Evolutionary conservation across 495 filamentous ascomycete genomes (phyloP).

Genomic region (Darksidea phi): DNA sequence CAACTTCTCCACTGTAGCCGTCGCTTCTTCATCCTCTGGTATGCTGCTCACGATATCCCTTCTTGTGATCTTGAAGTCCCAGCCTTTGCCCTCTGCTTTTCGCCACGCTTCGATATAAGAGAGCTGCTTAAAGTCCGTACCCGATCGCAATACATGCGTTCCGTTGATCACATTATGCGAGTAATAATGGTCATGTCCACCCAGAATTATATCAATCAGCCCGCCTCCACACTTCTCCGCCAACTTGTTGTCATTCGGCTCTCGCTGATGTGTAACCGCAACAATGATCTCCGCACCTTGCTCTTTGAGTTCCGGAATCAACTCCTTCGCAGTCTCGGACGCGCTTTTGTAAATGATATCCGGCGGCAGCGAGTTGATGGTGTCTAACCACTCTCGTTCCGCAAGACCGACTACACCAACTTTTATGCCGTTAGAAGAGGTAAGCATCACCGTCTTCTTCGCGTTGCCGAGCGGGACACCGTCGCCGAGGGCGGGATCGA

Average conservation of each 20-base stretch:
- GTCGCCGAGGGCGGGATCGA: conserved; percentile 74
- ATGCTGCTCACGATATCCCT: conserved; percentile 69
- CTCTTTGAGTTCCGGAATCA: conserved; percentile 66
- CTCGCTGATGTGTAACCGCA: conserved; percentile 78
- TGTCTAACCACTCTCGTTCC: conserved; percentile 78
- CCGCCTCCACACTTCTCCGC: conserved; percentile 65
- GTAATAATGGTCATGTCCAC: conserved; percentile 90
- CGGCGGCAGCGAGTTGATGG: conserved; percentile 80
- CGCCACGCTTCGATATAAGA: conserved; percentile 76
- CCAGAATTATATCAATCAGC: conserved; percentile 77
- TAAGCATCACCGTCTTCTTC: conserved; percentile 67
- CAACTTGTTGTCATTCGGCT: conserved; percentile 75
- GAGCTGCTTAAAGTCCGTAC: conserved; percentile 85
- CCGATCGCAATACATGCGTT: conserved; percentile 76
- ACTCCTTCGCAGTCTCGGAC: conserved; percentile 63
- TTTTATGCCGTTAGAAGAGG: conserved; percentile 78
- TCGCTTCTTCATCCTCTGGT: conserved; percentile 57
- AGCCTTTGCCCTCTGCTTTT: conserved; percentile 51
- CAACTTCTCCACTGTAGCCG: conserved; percentile 61
- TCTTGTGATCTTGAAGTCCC: conserved; percentile 76
- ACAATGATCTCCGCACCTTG: conserved; percentile 80
- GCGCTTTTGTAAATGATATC: conserved; percentile 78
- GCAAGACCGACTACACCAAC: conserved; percentile 81
- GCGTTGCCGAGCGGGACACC: conserved; percentile 67
- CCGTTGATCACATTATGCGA: conserved; percentile 71